These are phyloP conservation scores for Musa itinerans DNA, from an alignment of 176 grass and related monocot genomes.

Conservation along the genomic window DNA sequence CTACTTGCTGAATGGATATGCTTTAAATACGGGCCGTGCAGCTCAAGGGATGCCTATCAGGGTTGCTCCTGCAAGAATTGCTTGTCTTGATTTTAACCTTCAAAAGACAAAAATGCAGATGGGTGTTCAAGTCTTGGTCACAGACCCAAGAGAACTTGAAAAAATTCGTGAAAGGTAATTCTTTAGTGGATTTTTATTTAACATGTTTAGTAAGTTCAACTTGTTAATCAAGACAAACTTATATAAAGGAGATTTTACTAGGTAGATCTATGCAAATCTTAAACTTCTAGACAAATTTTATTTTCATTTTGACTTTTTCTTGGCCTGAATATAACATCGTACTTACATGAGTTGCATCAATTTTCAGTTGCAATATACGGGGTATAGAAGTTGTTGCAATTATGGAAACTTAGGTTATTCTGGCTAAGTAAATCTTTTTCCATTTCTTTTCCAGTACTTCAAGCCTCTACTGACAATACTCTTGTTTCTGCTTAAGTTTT, in stretches of 20 bases:
- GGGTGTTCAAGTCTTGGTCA: slow-evolving; percentile 86
- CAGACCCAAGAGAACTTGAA: slow-evolving; percentile 82
- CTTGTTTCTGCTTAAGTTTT: too few relatives aligned
- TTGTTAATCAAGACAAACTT: not conserved
- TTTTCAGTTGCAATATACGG: too few relatives aligned
- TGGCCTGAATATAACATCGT: too few relatives aligned
- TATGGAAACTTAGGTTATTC: too few relatives aligned
- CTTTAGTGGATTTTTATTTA: not conserved
- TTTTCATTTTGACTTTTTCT: too few relatives aligned
- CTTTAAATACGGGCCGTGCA: slow-evolving; percentile 70
- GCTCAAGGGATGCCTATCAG: slow-evolving; percentile 88
- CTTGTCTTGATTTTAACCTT: slow-evolving; percentile 89
- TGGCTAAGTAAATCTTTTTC: too few relatives aligned
- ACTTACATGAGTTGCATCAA: too few relatives aligned
- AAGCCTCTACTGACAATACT: too few relatives aligned
- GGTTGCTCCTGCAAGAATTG: slow-evolving; percentile 68
- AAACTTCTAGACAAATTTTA: not conserved
- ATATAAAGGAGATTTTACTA: not conserved
- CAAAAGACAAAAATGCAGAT: slow-evolving; percentile 96
- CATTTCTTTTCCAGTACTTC: too few relatives aligned
- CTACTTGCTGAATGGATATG: slow-evolving; percentile 81
- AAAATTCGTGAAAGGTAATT: slow-evolving; percentile 75
- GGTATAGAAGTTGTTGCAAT: too few relatives aligned
- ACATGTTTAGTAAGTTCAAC: not conserved
- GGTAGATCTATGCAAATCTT: not conserved